These are phyloP conservation scores for Claviceps sp. DNA, from an alignment of 2,329 filamentous ascomycete species.

Conservation along the genomic window DNA sequence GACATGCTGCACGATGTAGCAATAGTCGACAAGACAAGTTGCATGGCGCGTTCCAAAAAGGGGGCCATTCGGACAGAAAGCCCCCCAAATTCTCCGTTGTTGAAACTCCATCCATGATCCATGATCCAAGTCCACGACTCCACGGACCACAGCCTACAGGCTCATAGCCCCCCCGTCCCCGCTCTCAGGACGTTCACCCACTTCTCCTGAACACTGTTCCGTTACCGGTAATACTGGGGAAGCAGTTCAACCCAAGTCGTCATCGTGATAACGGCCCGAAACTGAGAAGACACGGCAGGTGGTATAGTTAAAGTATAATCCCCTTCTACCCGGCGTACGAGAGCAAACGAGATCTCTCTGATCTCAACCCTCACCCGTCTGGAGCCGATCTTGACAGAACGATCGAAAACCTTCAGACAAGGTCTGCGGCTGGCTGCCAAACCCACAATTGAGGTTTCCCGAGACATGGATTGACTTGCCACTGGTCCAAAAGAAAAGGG, in stretches of 20 bases:
- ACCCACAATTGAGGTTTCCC: slow-evolving; percentile 10
- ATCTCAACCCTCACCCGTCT: not conserved
- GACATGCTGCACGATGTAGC: not conserved
- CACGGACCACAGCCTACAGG: no score
- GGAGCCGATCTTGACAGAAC: slow-evolving; percentile 5
- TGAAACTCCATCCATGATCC: not conserved
- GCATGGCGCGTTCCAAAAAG: not conserved
- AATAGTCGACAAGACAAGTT: not conserved
- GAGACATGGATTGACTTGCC: slow-evolving; percentile 15
- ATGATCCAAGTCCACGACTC: no score
- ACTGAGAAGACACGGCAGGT: not conserved
- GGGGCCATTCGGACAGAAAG: not conserved
- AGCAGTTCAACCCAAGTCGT: not conserved
- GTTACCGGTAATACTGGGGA: slow-evolving; percentile 1
- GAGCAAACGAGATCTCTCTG: not conserved
- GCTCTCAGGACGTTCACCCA: no score
- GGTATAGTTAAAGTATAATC: slow-evolving; percentile 3
- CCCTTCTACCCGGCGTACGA: not conserved
- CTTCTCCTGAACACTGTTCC: not conserved
- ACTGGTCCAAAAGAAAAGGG: slow-evolving; percentile 4
- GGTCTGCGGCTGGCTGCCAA: slow-evolving; percentile 6
- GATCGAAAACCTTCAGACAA: slow-evolving; percentile 7
- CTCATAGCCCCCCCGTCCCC: not conserved
- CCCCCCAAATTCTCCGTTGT: not conserved
- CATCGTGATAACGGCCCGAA: slow-evolving; percentile 1